Evolutionary conservation across 2,329 filamentous ascomycete species (phyloP).

Genomic region (Scedosporium apiospermum): DNA sequence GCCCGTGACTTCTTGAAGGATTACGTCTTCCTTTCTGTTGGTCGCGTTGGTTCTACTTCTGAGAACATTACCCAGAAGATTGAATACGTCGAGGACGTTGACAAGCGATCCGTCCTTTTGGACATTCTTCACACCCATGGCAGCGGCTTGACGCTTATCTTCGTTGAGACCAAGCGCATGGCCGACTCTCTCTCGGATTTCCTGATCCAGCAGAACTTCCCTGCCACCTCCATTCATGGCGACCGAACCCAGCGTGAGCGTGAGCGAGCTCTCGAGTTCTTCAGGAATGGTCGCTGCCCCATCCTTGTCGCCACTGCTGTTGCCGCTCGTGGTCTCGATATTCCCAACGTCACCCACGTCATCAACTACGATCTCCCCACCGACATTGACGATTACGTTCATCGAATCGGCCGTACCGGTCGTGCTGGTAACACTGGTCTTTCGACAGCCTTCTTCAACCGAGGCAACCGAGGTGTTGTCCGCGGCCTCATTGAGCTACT

Average conservation of each 20-base stretch:
- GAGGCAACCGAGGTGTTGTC: slow-evolving; percentile 95
- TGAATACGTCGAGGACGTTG: slow-evolving; percentile 90
- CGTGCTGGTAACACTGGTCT: slow-evolving; percentile 99
- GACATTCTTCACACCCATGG: slow-evolving; percentile 95
- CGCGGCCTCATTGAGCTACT: slow-evolving; percentile 94
- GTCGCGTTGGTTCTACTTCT: slow-evolving; percentile 97
- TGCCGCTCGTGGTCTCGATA: slow-evolving; percentile 83
- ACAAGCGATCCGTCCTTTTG: slow-evolving; percentile 95
- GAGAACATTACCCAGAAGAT: slow-evolving; percentile 99
- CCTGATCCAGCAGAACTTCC: slow-evolving; percentile 97
- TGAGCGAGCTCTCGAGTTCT: slow-evolving; percentile 95
- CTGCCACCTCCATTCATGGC: slow-evolving; percentile 95
- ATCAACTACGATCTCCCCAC: slow-evolving; percentile 99
- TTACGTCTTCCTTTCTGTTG: slow-evolving; percentile 97
- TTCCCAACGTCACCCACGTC: slow-evolving; percentile 93
- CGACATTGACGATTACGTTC: slow-evolving; percentile 97
- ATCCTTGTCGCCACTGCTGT: slow-evolving; percentile 96
- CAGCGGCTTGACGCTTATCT: slow-evolving; percentile 84
- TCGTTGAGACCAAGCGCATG: slow-evolving; percentile 99
- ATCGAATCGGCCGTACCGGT: slow-evolving; percentile 98
- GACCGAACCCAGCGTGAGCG: slow-evolving; percentile 98
- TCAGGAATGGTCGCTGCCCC: slow-evolving; percentile 90
- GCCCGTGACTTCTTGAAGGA: slow-evolving; percentile 98
- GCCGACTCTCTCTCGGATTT: slow-evolving; percentile 96
- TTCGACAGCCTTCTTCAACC: slow-evolving; percentile 99